Evolutionary conservation across 306 rosid genomes (phyloP), one percentile per base, ranked within the genome.

Genomic region (Gastrolobium bilobum): DNA sequence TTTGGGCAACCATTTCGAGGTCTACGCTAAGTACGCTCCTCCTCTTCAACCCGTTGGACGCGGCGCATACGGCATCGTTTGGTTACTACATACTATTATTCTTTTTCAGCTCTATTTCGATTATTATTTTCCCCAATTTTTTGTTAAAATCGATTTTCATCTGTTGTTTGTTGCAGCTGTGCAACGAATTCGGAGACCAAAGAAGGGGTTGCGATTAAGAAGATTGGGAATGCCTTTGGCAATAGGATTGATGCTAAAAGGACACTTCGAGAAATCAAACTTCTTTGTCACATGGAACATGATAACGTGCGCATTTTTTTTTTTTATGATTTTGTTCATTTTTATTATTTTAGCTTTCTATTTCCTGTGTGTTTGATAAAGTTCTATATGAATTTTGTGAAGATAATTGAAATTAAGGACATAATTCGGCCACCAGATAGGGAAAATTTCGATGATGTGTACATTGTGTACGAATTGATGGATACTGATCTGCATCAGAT

Each of bases 11-110:
- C 43, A 81, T 56, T 95, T 95, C 43, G 91, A 95, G 68, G 89
- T 95, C 53, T 88, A 88, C 31, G 76, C 92, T 51, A 92, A 95
- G 40, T 95, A 92, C 66, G 83, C 77, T 37, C 97, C 99, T 31
- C 97, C 99, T 14, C 84, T 95, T 0, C 88, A 88, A 39, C 99
- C 99, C 38, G 96, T 95, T 40, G 98, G 99, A 29, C 96, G 99
- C 53, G 99, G 99, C 51, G 96, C 99, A 3, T 92, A 92, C 83
- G 99, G 97, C 85, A 86, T 92, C 90, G 98, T 95, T 72, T 95
- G 99, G 99, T 95, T 68, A 13, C 7, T 38, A n/a, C 26, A 20
- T 20, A n/a, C n/a, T n/a, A n/a, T n/a, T n/a, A 20, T 20, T 5
- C 11, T 10, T 15, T 56, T 2, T 52, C 51, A 64, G 51, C 34